phyloP scores from a whole-genome alignment of 179 eudicot species.

The Silene coronaria region DNA sequence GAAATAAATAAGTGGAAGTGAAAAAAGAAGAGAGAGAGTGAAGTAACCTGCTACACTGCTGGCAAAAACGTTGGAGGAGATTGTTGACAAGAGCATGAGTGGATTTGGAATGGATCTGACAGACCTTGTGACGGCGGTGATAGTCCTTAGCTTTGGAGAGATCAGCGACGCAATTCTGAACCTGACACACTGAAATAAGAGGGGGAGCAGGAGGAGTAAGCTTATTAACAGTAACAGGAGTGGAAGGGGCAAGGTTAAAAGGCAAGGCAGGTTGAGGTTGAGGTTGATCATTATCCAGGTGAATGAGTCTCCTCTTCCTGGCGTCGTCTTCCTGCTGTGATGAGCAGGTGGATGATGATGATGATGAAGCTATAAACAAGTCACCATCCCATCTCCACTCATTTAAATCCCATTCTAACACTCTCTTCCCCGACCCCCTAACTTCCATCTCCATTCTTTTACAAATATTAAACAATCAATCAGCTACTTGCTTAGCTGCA shows the following conservation, averaged over 20 bases:
- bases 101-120: conserved; percentile 70
- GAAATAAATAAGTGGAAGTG: neutral
- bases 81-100: conserved; percentile 54
- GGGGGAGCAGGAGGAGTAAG: no score
- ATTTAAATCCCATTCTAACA: conserved; percentile 66
- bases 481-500: no score
- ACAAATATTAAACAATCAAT: no score
- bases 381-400: conserved; percentile 94
- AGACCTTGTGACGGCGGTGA: conserved; percentile 85
- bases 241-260: no score
- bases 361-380: conserved; percentile 45
- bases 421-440: conserved; percentile 35
- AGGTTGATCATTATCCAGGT: no score
- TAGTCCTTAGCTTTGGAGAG: conserved; percentile 68
- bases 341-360: conserved; percentile 37
- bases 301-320: no score
- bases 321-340: no score
- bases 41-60: conserved; percentile 87
- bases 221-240: no score
- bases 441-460: neutral
- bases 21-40: neutral
- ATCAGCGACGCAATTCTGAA: conserved; percentile 66
- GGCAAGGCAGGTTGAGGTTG: no score
- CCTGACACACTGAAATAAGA: conserved; percentile 64
- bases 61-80: conserved; percentile 78